Percentiles rank a stretch among this genome's conserved stretches.
Evolutionary conservation across 2,329 filamentous ascomycete species (phyloP).

Genomic region (Arthrocladium fulminans): DNA sequence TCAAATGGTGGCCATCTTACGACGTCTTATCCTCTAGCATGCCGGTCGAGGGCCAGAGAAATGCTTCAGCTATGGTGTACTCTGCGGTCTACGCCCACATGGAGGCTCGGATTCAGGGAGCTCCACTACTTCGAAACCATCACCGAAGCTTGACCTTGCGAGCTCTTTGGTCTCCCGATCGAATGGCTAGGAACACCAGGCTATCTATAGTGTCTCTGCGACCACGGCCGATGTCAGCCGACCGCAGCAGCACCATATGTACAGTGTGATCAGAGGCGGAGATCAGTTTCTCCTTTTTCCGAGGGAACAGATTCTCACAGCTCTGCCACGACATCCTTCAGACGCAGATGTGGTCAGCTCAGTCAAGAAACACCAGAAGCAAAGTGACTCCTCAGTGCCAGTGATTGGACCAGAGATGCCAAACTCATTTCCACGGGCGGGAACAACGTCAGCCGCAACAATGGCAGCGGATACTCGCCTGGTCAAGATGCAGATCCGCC

Average conservation of each 20-base stretch:
- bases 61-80: background rate
- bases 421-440: no score
- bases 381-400: background rate
- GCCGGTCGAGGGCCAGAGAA: background rate
- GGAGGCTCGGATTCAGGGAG: background rate
- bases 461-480: no score
- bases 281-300: background rate
- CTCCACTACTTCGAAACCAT: background rate
- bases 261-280: background rate
- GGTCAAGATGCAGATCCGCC: no score
- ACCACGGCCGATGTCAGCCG: slow-evolving; percentile 3
- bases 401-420: no score
- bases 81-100: slow-evolving; percentile 4
- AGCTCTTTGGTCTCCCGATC: background rate
- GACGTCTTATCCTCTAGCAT: background rate
- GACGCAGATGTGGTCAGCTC: background rate
- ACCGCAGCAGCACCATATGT: background rate
- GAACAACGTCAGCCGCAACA: background rate
- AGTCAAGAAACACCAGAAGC: slow-evolving; percentile 3
- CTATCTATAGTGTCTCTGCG: background rate
- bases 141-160: background rate
- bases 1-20: background rate
- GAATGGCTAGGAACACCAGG: slow-evolving; percentile 1
- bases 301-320: slow-evolving; percentile 2
- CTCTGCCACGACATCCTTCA: slow-evolving; percentile 1